Conservation (phyloP, 306 rosid genomes). For the Albizia julibrissin region DNA sequence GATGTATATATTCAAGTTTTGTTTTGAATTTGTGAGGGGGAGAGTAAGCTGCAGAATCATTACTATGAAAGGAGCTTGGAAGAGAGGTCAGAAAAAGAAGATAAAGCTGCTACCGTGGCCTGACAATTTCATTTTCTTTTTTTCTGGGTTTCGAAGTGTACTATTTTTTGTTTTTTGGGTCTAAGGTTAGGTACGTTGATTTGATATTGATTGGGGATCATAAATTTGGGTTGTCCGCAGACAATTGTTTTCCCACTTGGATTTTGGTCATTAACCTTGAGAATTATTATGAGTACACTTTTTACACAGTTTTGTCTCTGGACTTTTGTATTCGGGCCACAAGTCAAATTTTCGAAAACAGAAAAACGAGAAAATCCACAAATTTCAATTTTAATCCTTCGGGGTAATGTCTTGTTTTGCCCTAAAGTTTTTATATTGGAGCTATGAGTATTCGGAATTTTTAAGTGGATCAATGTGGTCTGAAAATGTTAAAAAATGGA, state of each 20-base stretch:
- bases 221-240: slow-evolving; percentile 8
- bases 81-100: slow-evolving; percentile 62
- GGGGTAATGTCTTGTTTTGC: too few relatives aligned
- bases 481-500: too few relatives aligned
- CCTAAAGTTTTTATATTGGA: too few relatives aligned
- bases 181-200: slow-evolving; percentile 35
- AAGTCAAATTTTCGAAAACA: neutral
- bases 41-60: slow-evolving; percentile 51
- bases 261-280: neutral
- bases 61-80: slow-evolving; percentile 60
- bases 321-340: neutral
- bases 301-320: neutral
- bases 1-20: slow-evolving; percentile 29
- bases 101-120: slow-evolving; percentile 68
- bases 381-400: neutral
- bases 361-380: neutral
- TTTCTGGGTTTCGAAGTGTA: neutral
- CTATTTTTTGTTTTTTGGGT: slow-evolving; percentile 10
- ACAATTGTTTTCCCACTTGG: slow-evolving; percentile 14
- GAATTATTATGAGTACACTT: neutral
- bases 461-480: too few relatives aligned
- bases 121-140: slow-evolving; percentile 43
- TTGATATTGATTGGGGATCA: slow-evolving; percentile 26
- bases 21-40: slow-evolving; percentile 23
- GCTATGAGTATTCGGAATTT: too few relatives aligned